Evolutionary conservation across 495 filamentous ascomycete genomes (phyloP).

Genomic region (Penicillium mononematosum): DNA sequence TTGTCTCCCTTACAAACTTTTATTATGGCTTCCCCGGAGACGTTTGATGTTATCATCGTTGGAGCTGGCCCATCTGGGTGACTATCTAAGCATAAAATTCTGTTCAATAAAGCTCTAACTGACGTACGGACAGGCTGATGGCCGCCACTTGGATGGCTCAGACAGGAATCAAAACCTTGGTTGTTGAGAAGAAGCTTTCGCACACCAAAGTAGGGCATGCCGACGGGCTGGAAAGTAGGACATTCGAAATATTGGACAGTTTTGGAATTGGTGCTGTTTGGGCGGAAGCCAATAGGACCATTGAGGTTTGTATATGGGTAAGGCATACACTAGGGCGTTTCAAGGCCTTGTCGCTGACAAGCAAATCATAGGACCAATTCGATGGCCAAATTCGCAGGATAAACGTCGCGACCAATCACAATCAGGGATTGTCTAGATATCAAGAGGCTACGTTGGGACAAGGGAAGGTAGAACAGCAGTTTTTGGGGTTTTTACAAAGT

Average conservation of each 20-base stretch:
- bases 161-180: slow-evolving; percentile 50
- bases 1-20: too few relatives aligned
- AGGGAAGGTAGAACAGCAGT: slow-evolving; percentile 51
- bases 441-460: slow-evolving; percentile 52
- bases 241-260: slow-evolving; percentile 59
- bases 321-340: background rate
- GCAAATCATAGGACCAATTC: background rate
- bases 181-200: slow-evolving; percentile 51
- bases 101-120: too few relatives aligned
- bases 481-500: slow-evolving; percentile 43
- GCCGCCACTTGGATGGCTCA: slow-evolving; percentile 57
- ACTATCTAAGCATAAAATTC: too few relatives aligned
- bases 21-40: too few relatives aligned
- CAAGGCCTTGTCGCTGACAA: background rate
- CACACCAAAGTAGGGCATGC: slow-evolving; percentile 12
- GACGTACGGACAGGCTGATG: slow-evolving; percentile 37
- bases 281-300: slow-evolving; percentile 56
- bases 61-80: too few relatives aligned
- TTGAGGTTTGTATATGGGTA: slow-evolving; percentile 34
- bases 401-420: slow-evolving; percentile 4
- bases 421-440: slow-evolving; percentile 41
- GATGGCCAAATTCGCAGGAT: slow-evolving; percentile 4
- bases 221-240: slow-evolving; percentile 30
- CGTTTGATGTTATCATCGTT: too few relatives aligned
- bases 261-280: slow-evolving; percentile 56